Percentiles rank a stretch among this genome's conserved stretches.
phyloP scores from a whole-genome alignment of 176 grass and related monocot species.

The Bromus sterilis region DNA sequence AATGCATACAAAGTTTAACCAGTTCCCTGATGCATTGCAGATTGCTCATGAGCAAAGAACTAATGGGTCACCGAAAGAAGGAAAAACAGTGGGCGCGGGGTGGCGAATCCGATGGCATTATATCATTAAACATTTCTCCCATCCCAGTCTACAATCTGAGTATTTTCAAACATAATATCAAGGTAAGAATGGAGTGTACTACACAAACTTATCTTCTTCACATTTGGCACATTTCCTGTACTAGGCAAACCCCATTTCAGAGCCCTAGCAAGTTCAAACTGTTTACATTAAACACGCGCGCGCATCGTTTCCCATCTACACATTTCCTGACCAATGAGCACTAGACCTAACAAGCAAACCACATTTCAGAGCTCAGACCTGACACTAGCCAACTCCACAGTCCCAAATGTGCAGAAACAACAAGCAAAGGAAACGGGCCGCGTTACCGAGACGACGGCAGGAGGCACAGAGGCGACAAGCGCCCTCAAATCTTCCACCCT shows the following conservation, averaged over 20 bases:
- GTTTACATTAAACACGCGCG: neutral
- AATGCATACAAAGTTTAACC: neutral
- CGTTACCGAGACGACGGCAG: slow-evolving; percentile 31
- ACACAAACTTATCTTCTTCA: neutral
- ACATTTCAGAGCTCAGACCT: neutral
- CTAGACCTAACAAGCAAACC: neutral
- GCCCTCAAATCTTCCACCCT: slow-evolving; percentile 36
- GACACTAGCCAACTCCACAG: neutral
- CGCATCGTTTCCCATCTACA: neutral
- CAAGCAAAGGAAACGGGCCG: neutral
- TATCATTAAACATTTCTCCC: neutral
- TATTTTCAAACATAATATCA: neutral
- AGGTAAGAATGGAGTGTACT: neutral
- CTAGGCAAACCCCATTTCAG: neutral
- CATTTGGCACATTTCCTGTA: neutral
- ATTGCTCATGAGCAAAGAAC: neutral
- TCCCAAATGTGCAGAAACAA: neutral
- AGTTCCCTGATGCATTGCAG: neutral
- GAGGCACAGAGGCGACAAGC: slow-evolving; percentile 22
- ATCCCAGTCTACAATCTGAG: neutral
- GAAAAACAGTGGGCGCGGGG: neutral
- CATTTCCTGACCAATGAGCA: neutral
- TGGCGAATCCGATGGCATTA: neutral
- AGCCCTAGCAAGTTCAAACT: neutral
- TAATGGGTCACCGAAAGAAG: neutral